Conservation (phyloP, 164 flowering plant genomes). For the Magnolia sinica region DNA sequence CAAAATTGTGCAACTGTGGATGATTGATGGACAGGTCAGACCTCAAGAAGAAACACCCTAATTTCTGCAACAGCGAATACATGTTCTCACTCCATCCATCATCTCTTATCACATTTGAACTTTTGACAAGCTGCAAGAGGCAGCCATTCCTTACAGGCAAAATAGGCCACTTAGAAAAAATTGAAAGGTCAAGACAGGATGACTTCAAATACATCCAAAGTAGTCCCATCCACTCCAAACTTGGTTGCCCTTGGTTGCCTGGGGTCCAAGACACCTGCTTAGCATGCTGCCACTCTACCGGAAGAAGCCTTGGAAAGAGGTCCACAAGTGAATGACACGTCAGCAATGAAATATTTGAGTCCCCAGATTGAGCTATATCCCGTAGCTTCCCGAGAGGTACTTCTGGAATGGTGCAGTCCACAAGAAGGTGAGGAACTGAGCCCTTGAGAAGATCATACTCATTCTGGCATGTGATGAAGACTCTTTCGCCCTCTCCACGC, state of each 20-base stretch:
- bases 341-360: constrained; percentile 60
- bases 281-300: constrained; percentile 74
- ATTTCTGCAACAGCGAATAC: constrained; percentile 67
- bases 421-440: constrained; percentile 64
- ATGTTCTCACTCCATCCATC: constrained; percentile 99
- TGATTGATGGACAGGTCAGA: constrained; percentile 67
- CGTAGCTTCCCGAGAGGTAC: constrained; percentile 52
- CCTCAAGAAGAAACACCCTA: constrained; percentile 75
- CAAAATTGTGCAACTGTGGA: constrained; percentile 64
- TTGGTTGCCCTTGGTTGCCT: constrained; percentile 72
- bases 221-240: constrained; percentile 69
- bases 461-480: constrained; percentile 59
- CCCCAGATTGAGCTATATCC: constrained; percentile 56
- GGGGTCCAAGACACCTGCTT: constrained; percentile 76
- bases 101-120: constrained; percentile 73
- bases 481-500: constrained; percentile 62
- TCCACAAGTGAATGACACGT: constrained; percentile 72
- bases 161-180: constrained; percentile 86
- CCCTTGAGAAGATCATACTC: constrained; percentile 83
- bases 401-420: constrained; percentile 62
- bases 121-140: constrained; percentile 65
- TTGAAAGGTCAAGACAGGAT: constrained; percentile 67
- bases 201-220: constrained; percentile 79
- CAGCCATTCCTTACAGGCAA: constrained; percentile 60
- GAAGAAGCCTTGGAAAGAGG: constrained; percentile 61